Evolutionary conservation across 75 land plant genomes (phyloP).

Genomic region (Sequoiadendron giganteum): DNA sequence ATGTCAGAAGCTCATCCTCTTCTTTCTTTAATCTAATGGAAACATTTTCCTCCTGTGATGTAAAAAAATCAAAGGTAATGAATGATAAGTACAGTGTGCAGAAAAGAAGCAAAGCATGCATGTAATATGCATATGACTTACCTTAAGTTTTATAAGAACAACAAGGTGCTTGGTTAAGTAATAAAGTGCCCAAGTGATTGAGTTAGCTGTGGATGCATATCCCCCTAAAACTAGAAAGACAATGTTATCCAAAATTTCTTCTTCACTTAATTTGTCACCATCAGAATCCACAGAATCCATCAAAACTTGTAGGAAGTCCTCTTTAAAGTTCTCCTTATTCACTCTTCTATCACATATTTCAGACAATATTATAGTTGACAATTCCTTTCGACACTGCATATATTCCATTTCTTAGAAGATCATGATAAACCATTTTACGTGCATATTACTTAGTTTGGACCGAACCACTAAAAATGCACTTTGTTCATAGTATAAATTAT

Average conservation of each 20-base stretch:
- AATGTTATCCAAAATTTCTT: constrained; percentile 37
- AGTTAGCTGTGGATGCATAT: constrained; percentile 12
- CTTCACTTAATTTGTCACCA: constrained; percentile 25
- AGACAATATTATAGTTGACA: too few species aligned
- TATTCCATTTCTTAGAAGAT: too few species aligned
- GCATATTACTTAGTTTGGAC: too few species aligned
- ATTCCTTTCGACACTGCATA: too few species aligned
- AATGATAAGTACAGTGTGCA: background rate
- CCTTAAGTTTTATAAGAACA: background rate
- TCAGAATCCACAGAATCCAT: constrained; percentile 19
- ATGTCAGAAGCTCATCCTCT: constrained; percentile 18
- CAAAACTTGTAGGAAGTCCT: constrained; percentile 3
- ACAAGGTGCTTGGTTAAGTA: background rate
- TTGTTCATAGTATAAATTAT: too few species aligned
- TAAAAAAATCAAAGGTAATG: background rate
- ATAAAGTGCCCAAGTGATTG: background rate
- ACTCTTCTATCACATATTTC: too few species aligned
- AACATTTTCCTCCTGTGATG: constrained; percentile 28
- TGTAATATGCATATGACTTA: background rate
- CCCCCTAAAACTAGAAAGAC: constrained; percentile 27
- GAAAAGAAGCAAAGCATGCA: background rate
- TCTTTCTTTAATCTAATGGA: constrained; percentile 5
- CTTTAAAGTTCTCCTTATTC: background rate
- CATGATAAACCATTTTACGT: too few species aligned
- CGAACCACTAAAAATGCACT: too few species aligned